Conservation (phyloP, 345 rosid genomes). For the Moringa oleifera region DNA sequence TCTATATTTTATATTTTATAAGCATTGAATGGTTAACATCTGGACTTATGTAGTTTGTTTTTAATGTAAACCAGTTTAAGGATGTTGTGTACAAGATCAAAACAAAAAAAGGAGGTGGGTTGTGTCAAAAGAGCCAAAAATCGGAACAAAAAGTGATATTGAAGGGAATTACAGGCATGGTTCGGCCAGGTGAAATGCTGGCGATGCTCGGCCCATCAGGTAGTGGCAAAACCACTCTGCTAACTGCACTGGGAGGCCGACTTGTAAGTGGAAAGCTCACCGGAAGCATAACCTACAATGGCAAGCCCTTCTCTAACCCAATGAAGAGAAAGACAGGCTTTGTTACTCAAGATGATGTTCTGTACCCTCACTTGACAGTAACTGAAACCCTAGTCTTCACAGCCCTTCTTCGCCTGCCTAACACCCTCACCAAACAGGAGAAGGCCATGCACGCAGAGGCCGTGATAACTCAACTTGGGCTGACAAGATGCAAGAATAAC, state of each 20-base stretch:
- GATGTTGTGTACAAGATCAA: conserved; percentile 44
- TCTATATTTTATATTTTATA: too few relatives aligned
- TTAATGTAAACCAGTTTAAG: too few relatives aligned
- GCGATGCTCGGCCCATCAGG: conserved; percentile 64
- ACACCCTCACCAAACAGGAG: conserved; percentile 42
- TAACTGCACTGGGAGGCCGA: conserved; percentile 52
- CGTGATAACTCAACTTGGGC: conserved; percentile 60
- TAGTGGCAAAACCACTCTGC: conserved; percentile 49
- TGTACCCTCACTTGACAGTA: conserved; percentile 50
- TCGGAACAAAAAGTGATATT: conserved; percentile 33
- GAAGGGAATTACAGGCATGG: conserved; percentile 44
- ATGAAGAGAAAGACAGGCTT: conserved; percentile 47
- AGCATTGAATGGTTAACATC: too few relatives aligned
- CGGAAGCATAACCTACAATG: conserved; percentile 44
- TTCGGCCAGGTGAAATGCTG: conserved; percentile 47
- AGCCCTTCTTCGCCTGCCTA: conserved; percentile 76
- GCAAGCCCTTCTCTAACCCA: conserved; percentile 31
- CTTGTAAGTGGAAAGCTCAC: conserved; percentile 29
- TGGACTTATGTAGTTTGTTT: too few relatives aligned
- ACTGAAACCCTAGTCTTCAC: conserved; percentile 70
- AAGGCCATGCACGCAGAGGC: conserved; percentile 67
- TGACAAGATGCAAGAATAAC: conserved; percentile 56
- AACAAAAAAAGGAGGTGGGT: conserved; percentile 18
- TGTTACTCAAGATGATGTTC: conserved; percentile 59
- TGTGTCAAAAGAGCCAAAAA: conserved; percentile 14